Evolutionary conservation across 441 rosid genomes (phyloP).

Genomic region (Populus hybrid): DNA sequence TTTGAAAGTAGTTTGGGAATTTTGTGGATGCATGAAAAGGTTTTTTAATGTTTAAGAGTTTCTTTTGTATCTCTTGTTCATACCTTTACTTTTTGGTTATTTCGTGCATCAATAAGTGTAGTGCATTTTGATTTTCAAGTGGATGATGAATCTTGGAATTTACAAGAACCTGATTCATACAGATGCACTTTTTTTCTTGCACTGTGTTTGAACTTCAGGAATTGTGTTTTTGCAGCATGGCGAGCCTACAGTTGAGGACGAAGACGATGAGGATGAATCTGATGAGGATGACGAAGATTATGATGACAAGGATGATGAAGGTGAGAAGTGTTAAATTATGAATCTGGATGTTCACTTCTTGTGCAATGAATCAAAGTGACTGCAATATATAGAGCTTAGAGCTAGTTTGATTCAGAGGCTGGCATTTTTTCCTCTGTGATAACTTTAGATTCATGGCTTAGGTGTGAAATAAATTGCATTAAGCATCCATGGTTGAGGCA

Average conservation of each 20-base stretch:
- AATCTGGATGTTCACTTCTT: constrained; percentile 36
- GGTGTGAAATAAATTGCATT: background rate
- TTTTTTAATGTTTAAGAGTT: background rate
- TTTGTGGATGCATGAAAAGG: background rate
- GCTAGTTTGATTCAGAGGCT: background rate
- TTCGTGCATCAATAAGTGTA: background rate
- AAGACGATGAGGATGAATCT: constrained; percentile 60
- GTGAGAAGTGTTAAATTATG: constrained; percentile 11
- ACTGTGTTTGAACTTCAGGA: constrained; percentile 1
- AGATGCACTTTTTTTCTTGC: background rate
- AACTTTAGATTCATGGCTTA: background rate
- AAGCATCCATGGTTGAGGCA: background rate
- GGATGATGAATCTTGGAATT: background rate
- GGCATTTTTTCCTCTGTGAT: background rate
- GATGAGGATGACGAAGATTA: constrained; percentile 36
- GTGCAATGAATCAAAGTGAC: background rate
- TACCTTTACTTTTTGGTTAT: background rate
- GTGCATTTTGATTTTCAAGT: background rate
- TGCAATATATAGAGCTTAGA: background rate
- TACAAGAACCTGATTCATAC: background rate
- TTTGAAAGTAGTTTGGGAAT: background rate
- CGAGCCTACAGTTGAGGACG: constrained; percentile 65
- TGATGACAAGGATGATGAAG: constrained; percentile 37
- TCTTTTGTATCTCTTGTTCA: background rate
- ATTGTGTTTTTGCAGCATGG: constrained; percentile 36